Conservation (phyloP, 83 land plant species). For the Isoetes engelmannii region DNA sequence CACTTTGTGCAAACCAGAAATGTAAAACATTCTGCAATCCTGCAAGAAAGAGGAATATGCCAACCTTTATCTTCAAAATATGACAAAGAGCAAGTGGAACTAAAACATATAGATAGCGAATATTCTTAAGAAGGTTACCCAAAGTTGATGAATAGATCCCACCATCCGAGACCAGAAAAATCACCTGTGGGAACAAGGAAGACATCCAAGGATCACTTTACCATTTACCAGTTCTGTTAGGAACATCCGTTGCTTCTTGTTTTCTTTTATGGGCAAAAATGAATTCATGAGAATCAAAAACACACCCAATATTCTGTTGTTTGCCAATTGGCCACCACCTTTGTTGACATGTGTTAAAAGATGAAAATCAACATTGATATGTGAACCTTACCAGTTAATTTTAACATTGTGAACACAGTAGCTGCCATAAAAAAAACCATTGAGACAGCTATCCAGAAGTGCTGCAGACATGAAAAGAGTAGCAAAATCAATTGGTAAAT, state of each 20-base stretch:
- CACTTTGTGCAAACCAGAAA: constrained; percentile 93
- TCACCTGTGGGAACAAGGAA: constrained; percentile 45
- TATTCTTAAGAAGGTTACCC: constrained; percentile 41
- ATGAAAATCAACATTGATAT: not conserved
- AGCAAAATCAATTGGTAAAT: not conserved
- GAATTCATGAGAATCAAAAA: not conserved
- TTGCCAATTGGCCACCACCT: too few relatives aligned
- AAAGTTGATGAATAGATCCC: constrained; percentile 87
- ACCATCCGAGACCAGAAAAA: constrained; percentile 79
- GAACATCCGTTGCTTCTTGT: not conserved
- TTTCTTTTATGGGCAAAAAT: not conserved
- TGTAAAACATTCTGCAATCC: constrained; percentile 86
- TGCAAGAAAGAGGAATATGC: constrained; percentile 15
- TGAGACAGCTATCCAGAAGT: constrained; percentile 95
- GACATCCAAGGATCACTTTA: not conserved
- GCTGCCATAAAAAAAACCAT: constrained; percentile 94
- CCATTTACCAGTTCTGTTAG: not conserved
- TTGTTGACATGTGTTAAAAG: too few relatives aligned
- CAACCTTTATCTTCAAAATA: too few relatives aligned
- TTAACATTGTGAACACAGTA: constrained; percentile 80
- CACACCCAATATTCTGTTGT: too few relatives aligned
- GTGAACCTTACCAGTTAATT: constrained; percentile 64
- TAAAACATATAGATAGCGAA: not conserved
- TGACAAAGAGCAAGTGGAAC: not conserved
- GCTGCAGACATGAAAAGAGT: constrained; percentile 37